Evolutionary conservation across 345 rosid species (phyloP), one percentile per base, ranked within the genome.

Genomic region (Pugionium cornutum): DNA sequence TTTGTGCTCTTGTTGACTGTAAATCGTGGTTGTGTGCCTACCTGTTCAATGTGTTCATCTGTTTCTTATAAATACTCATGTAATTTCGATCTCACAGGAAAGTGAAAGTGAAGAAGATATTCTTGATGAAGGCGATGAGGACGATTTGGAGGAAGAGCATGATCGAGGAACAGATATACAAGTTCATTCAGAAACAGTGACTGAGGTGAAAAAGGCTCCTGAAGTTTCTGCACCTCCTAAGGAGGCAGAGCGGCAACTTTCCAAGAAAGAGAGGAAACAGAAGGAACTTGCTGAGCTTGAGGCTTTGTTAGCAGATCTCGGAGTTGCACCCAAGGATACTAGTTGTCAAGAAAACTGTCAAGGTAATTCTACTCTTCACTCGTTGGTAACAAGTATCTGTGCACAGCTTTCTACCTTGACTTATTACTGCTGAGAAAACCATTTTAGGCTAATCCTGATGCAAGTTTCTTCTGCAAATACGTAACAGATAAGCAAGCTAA

Each of bases 231-330:
- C 70, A 27, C 77, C 71, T 7, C 80, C 78, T 6, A 91, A 84
- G 79, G 96, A 88, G 63, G 49, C 91, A 55, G 97, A 88, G 68
- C 88, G 89, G 63, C 91, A 91, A 69, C 97, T 91, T 33, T 86
- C 97, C 4, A 91, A 91, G 76, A 91, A 88, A 74, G 97, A 91
- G 81, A 75, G 72, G 77, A 91, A 88, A 75, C 85, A 83, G 74
- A 91, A 91, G 75, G 96, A 83, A 66, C 96, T 91, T 75, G 96
- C 76, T 32, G 97, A 91, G 77, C 88, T 91, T 44, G 97, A 91
- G 54, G 96, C 92, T 30, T 79, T 91, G 74, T 76, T 91, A 58
- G 97, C 96, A 67, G 92, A 88, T 66, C 76, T 91, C 44, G 91
- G 83, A 59, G 77, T 79, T 53, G 29, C 83, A 11, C 71, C 71